A percentile compares a stretch with the other conserved stretches of the same genome.
Evolutionary conservation across 176 grass and related monocot species (phyloP).

Genomic region (Aegilops umbellulata): DNA sequence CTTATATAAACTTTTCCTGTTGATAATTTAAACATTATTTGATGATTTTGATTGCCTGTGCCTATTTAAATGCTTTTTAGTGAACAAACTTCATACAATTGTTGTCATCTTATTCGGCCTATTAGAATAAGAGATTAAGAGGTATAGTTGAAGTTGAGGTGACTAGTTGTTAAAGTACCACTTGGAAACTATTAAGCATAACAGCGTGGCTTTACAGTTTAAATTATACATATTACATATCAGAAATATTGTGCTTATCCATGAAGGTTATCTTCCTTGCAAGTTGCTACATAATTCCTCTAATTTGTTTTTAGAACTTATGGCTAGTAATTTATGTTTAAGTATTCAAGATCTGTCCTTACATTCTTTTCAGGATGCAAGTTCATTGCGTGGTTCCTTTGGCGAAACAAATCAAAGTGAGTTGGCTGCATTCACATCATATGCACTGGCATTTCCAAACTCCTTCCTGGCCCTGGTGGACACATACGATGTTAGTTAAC

Average conservation of each 20-base stretch:
- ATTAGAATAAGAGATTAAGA: neutral
- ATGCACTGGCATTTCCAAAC: constrained; percentile 95
- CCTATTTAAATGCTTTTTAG: neutral
- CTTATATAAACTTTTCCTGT: neutral
- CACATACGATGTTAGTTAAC: constrained; percentile 87
- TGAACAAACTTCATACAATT: neutral
- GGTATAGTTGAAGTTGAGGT: neutral
- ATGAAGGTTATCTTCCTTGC: no score
- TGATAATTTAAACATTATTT: neutral
- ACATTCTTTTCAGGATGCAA: constrained; percentile 50
- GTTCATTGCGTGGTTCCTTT: constrained; percentile 62
- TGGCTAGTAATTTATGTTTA: constrained; percentile 17
- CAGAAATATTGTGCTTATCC: neutral
- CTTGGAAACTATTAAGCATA: neutral
- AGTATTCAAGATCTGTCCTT: constrained; percentile 7
- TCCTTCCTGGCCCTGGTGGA: constrained; percentile 90
- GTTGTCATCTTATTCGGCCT: neutral
- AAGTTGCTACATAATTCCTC: no score
- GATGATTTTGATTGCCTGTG: neutral
- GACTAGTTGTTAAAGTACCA: neutral
- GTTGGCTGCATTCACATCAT: constrained; percentile 93
- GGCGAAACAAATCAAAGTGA: constrained; percentile 94
- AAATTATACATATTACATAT: neutral
- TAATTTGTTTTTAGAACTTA: constrained; percentile 4
- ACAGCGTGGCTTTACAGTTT: neutral